A percentile compares a stretch with the other conserved stretches of the same genome.
These are phyloP conservation scores for Dendrobium chrysotoxum DNA, from an alignment of 106 monocot species.

Conservation along the genomic window DNA sequence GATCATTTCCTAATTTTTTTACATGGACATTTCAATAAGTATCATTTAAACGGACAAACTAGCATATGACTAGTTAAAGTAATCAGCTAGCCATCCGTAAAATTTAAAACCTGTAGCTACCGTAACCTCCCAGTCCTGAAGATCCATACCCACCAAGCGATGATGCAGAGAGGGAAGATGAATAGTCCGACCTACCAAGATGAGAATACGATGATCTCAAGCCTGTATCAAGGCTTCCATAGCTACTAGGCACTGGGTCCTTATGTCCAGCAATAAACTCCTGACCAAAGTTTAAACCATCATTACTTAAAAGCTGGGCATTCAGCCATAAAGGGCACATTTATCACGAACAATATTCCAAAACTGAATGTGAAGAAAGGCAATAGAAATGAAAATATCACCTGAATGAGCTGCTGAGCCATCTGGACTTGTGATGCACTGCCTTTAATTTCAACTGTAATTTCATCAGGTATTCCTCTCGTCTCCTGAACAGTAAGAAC, in stretches of 20 bases:
- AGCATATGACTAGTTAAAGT: neutral
- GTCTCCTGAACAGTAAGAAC: constrained; percentile 51
- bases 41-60: neutral
- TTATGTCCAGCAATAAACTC: constrained; percentile 42
- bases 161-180: constrained; percentile 13
- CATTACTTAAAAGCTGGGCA: neutral
- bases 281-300: constrained; percentile 13
- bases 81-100: neutral
- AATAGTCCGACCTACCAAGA: constrained; percentile 21
- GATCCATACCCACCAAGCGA: constrained; percentile 32
- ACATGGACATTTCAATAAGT: neutral
- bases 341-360: too few relatives aligned
- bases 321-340: neutral
- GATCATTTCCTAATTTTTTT: neutral
- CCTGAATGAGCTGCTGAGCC: constrained; percentile 58
- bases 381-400: neutral
- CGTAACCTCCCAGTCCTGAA: constrained; percentile 29
- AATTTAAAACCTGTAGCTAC: constrained; percentile 21
- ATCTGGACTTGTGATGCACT: constrained; percentile 41
- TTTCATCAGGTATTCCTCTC: constrained; percentile 33
- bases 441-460: constrained; percentile 68
- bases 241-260: constrained; percentile 30
- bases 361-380: too few relatives aligned
- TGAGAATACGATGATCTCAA: constrained; percentile 44
- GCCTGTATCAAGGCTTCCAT: constrained; percentile 25